Evolutionary conservation across 331 rosid species (phyloP).

Genomic region (Spiraea crenata): DNA sequence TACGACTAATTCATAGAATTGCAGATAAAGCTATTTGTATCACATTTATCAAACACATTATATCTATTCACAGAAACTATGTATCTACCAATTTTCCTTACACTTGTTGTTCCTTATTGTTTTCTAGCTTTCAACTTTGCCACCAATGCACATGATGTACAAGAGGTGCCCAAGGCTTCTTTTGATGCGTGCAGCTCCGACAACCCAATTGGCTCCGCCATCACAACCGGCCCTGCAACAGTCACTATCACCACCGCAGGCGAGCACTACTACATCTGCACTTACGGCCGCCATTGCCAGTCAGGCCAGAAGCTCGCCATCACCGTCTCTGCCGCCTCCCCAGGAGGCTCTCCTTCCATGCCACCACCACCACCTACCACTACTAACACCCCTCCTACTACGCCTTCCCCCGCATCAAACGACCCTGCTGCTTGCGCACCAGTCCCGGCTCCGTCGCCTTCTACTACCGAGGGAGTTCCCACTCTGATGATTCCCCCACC

Average conservation of each 20-base stretch:
- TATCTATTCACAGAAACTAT: too few species aligned
- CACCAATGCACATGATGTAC: slow-evolving; percentile 24
- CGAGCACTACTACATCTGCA: slow-evolving; percentile 43
- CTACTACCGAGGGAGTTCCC: slow-evolving; percentile 4
- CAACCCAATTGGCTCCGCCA: slow-evolving; percentile 9
- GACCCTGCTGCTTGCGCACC: slow-evolving; percentile 4
- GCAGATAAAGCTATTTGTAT: too few species aligned
- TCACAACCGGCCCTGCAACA: slow-evolving; percentile 26
- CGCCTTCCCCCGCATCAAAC: slow-evolving; percentile 10
- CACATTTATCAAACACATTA: neutral
- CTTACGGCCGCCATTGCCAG: slow-evolving; percentile 33
- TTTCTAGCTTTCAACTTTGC: slow-evolving; percentile 33
- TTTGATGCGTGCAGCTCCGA: slow-evolving; percentile 25
- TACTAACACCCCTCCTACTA: slow-evolving; percentile 1
- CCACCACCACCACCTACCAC: slow-evolving; percentile 5
- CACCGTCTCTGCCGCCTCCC: slow-evolving; percentile 25
- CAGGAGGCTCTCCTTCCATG: neutral
- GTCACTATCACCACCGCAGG: slow-evolving; percentile 27
- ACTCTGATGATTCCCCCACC: neutral
- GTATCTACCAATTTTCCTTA: neutral
- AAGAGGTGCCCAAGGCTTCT: slow-evolving; percentile 31
- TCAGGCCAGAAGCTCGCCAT: slow-evolving; percentile 44
- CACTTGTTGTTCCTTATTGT: neutral
- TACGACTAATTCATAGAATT: too few species aligned
- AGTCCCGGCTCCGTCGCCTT: neutral